These are phyloP conservation scores for Epichloe glyceriae DNA, from an alignment of 2,329 filamentous ascomycete genomes.

Conservation along the genomic window DNA sequence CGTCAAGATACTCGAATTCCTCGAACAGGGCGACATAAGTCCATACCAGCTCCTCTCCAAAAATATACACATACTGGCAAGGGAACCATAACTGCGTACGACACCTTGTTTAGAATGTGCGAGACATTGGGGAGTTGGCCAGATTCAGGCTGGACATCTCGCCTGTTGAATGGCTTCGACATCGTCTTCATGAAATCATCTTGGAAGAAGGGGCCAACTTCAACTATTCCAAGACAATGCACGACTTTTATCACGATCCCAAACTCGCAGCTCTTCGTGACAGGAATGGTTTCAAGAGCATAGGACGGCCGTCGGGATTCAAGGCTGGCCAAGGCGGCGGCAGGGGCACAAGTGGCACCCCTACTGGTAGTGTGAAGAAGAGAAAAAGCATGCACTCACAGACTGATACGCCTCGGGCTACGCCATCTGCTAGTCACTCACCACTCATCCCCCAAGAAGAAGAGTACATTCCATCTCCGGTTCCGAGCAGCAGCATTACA, in stretches of 20 bases:
- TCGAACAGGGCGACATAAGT: constrained; percentile 36
- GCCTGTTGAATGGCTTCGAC: constrained; percentile 43
- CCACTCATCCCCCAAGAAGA: constrained; percentile 12
- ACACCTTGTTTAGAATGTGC: constrained; percentile 42
- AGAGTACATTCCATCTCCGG: constrained; percentile 4
- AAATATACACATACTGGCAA: constrained; percentile 30
- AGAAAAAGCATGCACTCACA: constrained; percentile 21
- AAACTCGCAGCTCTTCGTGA: constrained; percentile 36
- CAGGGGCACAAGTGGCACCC: constrained; percentile 10
- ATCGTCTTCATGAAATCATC: constrained; percentile 40
- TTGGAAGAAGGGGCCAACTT: constrained; percentile 31
- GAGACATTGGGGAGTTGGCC: constrained; percentile 40
- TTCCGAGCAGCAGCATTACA: not conserved
- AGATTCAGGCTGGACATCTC: constrained; percentile 40
- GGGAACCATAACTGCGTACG: constrained; percentile 35
- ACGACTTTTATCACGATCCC: constrained; percentile 42
- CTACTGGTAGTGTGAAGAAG: constrained; percentile 18
- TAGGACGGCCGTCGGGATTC: constrained; percentile 40
- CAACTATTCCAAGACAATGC: constrained; percentile 35
- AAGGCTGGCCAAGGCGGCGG: constrained; percentile 17
- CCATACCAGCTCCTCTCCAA: constrained; percentile 45
- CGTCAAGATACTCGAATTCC: constrained; percentile 36
- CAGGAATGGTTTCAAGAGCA: constrained; percentile 43
- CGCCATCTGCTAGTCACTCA: constrained; percentile 16
- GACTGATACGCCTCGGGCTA: constrained; percentile 15